These are phyloP conservation scores for Elsinoe australis DNA, from an alignment of 2,329 filamentous ascomycete species.

Conservation along the genomic window DNA sequence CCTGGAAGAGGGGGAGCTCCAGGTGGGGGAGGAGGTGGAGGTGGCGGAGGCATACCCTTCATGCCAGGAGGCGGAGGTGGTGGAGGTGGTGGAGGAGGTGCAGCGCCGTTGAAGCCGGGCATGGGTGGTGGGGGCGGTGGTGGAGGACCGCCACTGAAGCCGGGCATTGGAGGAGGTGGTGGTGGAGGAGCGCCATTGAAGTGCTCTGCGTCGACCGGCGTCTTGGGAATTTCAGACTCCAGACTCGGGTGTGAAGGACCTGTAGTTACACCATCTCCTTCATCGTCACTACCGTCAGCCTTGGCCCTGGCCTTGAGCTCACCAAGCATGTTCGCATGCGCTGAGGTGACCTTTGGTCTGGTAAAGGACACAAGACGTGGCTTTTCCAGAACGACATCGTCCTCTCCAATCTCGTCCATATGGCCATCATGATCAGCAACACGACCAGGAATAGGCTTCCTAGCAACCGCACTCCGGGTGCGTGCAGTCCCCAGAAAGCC, in stretches of 20 bases:
- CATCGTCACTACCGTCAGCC: conserved; percentile 66
- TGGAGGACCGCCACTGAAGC: conserved; percentile 37
- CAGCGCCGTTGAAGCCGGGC: conserved; percentile 36
- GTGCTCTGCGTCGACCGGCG: conserved; percentile 53
- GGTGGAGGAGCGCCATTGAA: conserved; percentile 32
- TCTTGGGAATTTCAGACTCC: conserved; percentile 62
- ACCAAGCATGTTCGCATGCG: conserved; percentile 32
- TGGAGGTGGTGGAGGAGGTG: conserved; percentile 36
- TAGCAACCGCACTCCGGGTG: conserved; percentile 34
- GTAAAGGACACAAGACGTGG: conserved; percentile 72
- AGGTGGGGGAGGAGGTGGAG: conserved; percentile 55
- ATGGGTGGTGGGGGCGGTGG: conserved; percentile 34
- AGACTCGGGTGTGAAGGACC: conserved; percentile 68
- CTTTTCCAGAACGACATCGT: conserved; percentile 65
- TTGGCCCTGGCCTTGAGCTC: conserved; percentile 71
- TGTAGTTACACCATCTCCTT: conserved; percentile 63
- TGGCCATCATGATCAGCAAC: conserved; percentile 25
- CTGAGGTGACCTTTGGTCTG: conserved; percentile 56
- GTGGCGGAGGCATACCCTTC: conserved; percentile 45
- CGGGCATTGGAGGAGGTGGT: conserved; percentile 39
- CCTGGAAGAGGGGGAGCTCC: conserved; percentile 57
- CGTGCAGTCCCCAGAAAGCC: conserved; percentile 25
- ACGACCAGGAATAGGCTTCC: conserved; percentile 33
- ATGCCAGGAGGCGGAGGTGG: conserved; percentile 45
- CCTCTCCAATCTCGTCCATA: conserved; percentile 49